Evolutionary conservation across 371 early-diverging fungal genomes (phyloP).

Genomic region (Mucor saturninus): DNA sequence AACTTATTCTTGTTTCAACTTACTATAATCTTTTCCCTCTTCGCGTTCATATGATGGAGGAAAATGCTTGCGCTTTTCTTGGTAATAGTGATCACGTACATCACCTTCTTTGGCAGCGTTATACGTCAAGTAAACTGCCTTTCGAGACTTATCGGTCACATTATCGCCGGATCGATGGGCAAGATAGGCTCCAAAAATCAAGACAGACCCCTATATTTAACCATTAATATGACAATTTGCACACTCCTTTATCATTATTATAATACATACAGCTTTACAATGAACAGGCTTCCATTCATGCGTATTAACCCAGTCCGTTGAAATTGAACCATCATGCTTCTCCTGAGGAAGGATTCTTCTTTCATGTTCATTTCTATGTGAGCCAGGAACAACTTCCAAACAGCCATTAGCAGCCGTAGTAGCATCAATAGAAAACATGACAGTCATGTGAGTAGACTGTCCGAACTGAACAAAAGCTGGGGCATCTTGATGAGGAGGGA

Average conservation of each 20-base stretch:
- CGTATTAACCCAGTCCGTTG: constrained; percentile 48
- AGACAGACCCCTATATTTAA: constrained; percentile 34
- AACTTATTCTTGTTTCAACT: constrained; percentile 9
- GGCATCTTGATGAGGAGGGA: constrained; percentile 61
- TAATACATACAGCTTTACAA: constrained; percentile 49
- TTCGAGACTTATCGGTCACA: constrained; percentile 48
- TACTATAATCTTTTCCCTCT: constrained; percentile 55
- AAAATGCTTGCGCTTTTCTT: constrained; percentile 55
- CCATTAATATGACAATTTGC: background rate
- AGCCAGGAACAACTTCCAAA: constrained; percentile 58
- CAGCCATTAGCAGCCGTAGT: constrained; percentile 60
- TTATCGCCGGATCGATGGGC: constrained; percentile 61
- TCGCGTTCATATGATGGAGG: constrained; percentile 61
- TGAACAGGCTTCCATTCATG: constrained; percentile 57
- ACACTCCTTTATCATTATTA: background rate
- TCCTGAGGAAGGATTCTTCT: constrained; percentile 46
- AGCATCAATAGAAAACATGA: constrained; percentile 59
- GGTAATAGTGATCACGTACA: constrained; percentile 58
- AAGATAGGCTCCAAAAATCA: constrained; percentile 64
- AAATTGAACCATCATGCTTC: constrained; percentile 48
- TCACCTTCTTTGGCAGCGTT: constrained; percentile 60
- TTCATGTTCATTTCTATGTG: constrained; percentile 42
- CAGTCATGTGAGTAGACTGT: constrained; percentile 55
- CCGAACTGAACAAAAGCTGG: constrained; percentile 63
- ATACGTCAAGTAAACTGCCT: constrained; percentile 63